A percentile compares a stretch with the other conserved stretches of the same genome.
These are phyloP conservation scores for Penicillium samsonianum DNA, from an alignment of 495 filamentous ascomycete genomes.

Conservation along the genomic window DNA sequence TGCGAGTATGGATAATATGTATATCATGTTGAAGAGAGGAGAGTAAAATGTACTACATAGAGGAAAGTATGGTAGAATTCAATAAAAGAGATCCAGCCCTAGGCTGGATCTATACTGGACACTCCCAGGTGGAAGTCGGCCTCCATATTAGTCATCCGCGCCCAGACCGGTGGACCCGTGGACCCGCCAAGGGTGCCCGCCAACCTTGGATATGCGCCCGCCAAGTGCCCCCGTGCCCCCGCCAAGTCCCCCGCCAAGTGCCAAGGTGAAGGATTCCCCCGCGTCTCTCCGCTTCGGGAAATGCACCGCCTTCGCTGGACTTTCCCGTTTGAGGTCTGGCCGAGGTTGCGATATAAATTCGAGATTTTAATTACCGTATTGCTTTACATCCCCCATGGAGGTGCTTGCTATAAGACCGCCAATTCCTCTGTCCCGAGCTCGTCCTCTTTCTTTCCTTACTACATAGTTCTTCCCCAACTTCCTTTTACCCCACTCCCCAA, in stretches of 20 bases:
- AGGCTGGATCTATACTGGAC: neutral
- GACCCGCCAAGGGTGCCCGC: too few relatives aligned
- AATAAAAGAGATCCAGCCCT: neutral
- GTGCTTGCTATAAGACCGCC: conserved; percentile 19
- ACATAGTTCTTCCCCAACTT: conserved; percentile 6
- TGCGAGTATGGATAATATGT: conserved; percentile 1
- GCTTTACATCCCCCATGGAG: conserved; percentile 13
- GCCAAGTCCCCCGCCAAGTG: conserved; percentile 16
- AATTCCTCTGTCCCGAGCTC: neutral
- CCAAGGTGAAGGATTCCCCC: conserved; percentile 6
- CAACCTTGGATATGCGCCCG: too few relatives aligned
- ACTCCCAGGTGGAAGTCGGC: neutral
- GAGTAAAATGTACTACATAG: neutral
- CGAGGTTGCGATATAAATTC: conserved; percentile 3
- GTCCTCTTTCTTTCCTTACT: too few relatives aligned
- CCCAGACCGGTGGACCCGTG: neutral
- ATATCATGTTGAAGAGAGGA: neutral
- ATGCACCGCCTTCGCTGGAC: conserved; percentile 17
- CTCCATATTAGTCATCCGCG: conserved; percentile 7
- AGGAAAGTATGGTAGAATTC: neutral
- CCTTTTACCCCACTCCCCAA: conserved; percentile 6
- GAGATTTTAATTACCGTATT: conserved; percentile 6
- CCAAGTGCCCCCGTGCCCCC: neutral
- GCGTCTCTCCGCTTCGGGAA: conserved; percentile 11
- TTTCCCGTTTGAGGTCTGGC: conserved; percentile 15